Evolutionary conservation across 768 basidiomycete species (phyloP), one percentile per base, ranked within the genome.

Genomic region (Lentinula edodes): DNA sequence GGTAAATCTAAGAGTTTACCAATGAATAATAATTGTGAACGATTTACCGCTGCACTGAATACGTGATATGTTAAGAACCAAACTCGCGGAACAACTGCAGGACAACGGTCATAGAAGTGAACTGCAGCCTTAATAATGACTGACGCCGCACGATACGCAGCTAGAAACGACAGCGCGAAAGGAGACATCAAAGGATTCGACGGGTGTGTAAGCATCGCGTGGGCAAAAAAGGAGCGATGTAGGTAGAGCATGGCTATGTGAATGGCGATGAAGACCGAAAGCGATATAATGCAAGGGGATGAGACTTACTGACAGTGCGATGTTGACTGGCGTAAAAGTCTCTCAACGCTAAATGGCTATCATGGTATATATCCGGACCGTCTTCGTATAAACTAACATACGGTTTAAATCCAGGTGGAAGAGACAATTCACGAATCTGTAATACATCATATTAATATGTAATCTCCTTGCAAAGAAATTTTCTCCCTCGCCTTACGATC

Each of bases 311-410:
- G 65, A 85, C 83, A 64, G 82, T 83, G 7, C 83, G 74, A 71
- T 82, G 78, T 65, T 85, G 83, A 46, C 82, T 82, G 3, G 81
- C 78, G 69, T 84, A 82, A 63, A 83, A 83, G 16, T 79, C 82
- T 46, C 80, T 75, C 62, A 85, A 69, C 48, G 81, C 80, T 28
- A 80, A 67, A n/a, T 80, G 78, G 55, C 79, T 78, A 1, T 80
- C 80, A 63, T 78, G 75, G 64, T 79, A 82, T 52, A 78, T 75
- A 36, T 79, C 77, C 32, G 77, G 76, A 0, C 80, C 81, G 58
- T 78, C 81, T 58, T 79, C 81, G 58, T 78, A 77, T 16, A 74
- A 74, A 7, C 69, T 68, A 13, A 73, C 74, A 62, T 78, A 80
- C 6, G 80, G 78, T 63, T 79, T 79, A 66, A 81, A 80, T 5